These are phyloP conservation scores for Aegilops tauschii DNA, from an alignment of 176 grass and related monocot species.

Conservation along the genomic window DNA sequence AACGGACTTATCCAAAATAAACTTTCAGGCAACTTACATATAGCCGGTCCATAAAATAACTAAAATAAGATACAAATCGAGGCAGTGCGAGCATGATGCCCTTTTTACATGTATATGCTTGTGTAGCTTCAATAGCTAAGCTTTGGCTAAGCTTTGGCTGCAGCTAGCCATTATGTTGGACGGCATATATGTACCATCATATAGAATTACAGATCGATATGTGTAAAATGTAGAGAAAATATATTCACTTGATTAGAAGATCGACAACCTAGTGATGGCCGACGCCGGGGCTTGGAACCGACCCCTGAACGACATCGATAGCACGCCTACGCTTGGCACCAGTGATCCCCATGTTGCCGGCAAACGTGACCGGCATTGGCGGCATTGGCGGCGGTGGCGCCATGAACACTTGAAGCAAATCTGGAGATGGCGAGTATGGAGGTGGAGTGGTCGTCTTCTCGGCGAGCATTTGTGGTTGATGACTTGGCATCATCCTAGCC, in stretches of 20 bases:
- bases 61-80: not conserved
- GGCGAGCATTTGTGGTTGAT: not conserved
- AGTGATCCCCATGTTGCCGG: not conserved
- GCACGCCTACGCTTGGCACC: not conserved
- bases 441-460: not conserved
- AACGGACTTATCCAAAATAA: too few relatives aligned
- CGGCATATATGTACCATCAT: not conserved
- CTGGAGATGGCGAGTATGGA: too few relatives aligned
- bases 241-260: not conserved
- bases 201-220: not conserved
- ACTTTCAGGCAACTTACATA: too few relatives aligned
- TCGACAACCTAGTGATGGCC: slow-evolving; percentile 40
- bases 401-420: not conserved
- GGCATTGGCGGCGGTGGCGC: not conserved
- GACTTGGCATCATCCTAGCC: slow-evolving; percentile 34
- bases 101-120: not conserved
- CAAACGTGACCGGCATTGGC: not conserved
- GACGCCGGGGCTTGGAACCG: slow-evolving; percentile 49
- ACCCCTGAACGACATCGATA: slow-evolving; percentile 25
- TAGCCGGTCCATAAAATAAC: not conserved
- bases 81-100: not conserved
- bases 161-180: not conserved
- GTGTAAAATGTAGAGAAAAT: not conserved
- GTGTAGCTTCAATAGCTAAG: not conserved
- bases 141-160: not conserved